phyloP scores from a whole-genome alignment of 768 basidiomycete genomes.

The Podaxis sp. region DNA sequence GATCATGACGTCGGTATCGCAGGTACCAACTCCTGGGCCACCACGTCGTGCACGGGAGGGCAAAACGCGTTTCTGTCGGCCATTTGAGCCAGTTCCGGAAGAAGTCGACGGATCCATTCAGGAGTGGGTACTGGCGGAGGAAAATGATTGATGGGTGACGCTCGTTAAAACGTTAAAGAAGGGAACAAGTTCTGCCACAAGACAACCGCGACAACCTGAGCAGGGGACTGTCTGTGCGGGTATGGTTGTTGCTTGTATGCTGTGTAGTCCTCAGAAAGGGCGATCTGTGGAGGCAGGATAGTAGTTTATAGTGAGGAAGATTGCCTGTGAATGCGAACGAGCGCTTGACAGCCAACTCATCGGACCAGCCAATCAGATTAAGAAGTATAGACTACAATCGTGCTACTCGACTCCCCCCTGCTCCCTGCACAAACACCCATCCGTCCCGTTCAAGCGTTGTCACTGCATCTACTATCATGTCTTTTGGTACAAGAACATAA shows the following conservation, averaged over 20 bases:
- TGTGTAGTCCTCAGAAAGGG: background rate
- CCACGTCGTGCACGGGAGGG: conserved; percentile 80
- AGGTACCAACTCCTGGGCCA: conserved; percentile 76
- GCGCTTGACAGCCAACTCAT: background rate
- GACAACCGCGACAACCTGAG: background rate
- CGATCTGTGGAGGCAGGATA: background rate
- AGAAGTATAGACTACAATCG: conserved; percentile 16
- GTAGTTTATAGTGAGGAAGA: background rate
- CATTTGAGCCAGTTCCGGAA: conserved; percentile 11
- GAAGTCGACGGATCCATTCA: conserved; percentile 13
- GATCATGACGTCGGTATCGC: conserved; percentile 81
- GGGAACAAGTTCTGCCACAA: background rate
- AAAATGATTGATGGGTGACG: conserved; percentile 7
- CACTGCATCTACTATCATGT: conserved; percentile 39
- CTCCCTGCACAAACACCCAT: conserved; percentile 42
- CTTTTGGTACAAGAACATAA: conserved; percentile 54
- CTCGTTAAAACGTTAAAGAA: background rate
- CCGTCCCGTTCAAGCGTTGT: conserved; percentile 45
- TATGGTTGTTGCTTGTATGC: background rate
- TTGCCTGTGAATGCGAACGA: background rate
- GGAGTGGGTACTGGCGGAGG: background rate
- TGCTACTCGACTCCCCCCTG: conserved; percentile 21
- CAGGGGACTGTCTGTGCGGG: background rate
- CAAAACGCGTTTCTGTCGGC: conserved; percentile 73
- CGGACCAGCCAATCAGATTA: conserved; percentile 13